phyloP scores from a whole-genome alignment of 495 filamentous ascomycete species.

The Penicillium turbatum region DNA sequence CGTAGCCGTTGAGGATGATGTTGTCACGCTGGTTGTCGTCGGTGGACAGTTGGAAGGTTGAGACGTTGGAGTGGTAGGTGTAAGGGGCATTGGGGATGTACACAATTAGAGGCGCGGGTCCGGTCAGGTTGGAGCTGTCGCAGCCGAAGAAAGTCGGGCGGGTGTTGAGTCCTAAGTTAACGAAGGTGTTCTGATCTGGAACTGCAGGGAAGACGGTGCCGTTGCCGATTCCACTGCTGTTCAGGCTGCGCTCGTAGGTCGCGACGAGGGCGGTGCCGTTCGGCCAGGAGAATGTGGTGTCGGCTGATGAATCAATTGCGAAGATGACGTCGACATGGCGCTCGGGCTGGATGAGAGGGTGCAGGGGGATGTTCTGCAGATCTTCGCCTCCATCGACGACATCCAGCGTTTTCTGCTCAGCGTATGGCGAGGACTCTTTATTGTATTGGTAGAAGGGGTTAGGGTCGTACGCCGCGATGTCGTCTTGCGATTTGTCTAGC shows the following conservation, averaged over 20 bases:
- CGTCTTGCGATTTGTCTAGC: conserved; percentile 57
- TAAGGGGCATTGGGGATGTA: conserved; percentile 91
- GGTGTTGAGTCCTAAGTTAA: conserved; percentile 80
- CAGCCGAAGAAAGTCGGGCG: conserved; percentile 94
- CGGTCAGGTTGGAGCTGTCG: conserved; percentile 56
- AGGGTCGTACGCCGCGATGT: conserved; percentile 76
- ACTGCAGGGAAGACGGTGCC: conserved; percentile 80
- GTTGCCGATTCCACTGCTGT: conserved; percentile 57
- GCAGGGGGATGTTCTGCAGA: conserved; percentile 79
- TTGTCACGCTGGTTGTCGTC: conserved; percentile 60
- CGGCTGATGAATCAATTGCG: conserved; percentile 81
- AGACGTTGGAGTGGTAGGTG: conserved; percentile 63
- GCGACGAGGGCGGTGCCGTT: conserved; percentile 82
- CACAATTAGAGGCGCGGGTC: conserved; percentile 66
- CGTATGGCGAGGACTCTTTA: conserved; percentile 56
- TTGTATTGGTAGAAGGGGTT: conserved; percentile 83
- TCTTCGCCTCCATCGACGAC: conserved; percentile 88
- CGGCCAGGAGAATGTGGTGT: conserved; percentile 73
- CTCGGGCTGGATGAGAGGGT: conserved; percentile 76
- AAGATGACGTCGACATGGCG: conserved; percentile 88
- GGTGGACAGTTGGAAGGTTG: conserved; percentile 65
- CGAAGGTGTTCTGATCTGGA: conserved; percentile 79
- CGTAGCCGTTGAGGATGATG: conserved; percentile 79
- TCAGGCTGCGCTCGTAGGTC: conserved; percentile 71
- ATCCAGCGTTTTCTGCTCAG: conserved; percentile 54